phyloP scores from a whole-genome alignment of 345 rosid genomes.

The Balakata baccata region DNA sequence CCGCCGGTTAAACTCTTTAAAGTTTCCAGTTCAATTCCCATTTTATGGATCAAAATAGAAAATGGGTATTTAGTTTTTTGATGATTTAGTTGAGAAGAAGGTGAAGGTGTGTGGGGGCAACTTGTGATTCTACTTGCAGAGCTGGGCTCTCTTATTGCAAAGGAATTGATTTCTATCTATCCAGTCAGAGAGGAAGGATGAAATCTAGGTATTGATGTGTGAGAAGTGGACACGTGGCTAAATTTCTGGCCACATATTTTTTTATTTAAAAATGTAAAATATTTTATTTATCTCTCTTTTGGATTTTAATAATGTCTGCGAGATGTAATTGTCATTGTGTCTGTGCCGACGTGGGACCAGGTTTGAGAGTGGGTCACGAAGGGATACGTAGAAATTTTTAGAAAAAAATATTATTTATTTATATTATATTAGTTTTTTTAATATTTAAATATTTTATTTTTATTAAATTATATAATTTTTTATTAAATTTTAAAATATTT shows the following conservation, averaged over 20 bases:
- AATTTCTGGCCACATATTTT: conserved; percentile 27
- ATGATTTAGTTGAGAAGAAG: background rate
- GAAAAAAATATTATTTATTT: too few species aligned
- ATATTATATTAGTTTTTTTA: too few species aligned
- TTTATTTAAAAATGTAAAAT: background rate
- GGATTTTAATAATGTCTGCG: conserved; percentile 21
- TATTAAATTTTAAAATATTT: too few species aligned
- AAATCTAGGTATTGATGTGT: conserved; percentile 30
- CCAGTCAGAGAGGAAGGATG: conserved; percentile 31
- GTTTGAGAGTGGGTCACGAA: background rate
- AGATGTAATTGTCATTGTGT: conserved; percentile 31
- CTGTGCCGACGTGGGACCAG: conserved; percentile 51
- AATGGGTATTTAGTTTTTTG: background rate
- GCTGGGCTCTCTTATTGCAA: conserved; percentile 27
- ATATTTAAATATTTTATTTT: too few species aligned
- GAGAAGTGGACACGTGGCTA: conserved; percentile 33
- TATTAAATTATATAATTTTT: too few species aligned
- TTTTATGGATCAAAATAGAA: background rate
- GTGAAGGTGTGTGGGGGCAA: background rate
- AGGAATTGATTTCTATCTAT: conserved; percentile 26
- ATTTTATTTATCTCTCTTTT: background rate
- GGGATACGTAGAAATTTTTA: background rate
- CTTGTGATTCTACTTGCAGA: background rate
- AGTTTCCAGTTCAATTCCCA: conserved; percentile 18
- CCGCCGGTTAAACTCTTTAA: conserved; percentile 16